phyloP scores from a whole-genome alignment of 208 protist genomes.

The Borovskyia barvae region DNA sequence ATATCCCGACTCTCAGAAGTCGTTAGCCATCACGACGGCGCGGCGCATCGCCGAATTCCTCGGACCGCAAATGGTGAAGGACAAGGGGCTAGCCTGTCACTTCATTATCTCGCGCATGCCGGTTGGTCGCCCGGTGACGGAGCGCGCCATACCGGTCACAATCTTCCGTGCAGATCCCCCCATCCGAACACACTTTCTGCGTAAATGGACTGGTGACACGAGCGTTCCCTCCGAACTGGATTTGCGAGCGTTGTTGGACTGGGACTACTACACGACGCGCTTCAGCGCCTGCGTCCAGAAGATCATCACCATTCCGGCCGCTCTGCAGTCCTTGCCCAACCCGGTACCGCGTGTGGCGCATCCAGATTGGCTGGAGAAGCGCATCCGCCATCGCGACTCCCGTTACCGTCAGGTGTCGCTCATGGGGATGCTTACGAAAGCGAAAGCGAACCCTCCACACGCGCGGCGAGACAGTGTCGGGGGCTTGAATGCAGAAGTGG shows the following conservation, averaged over 20 bases:
- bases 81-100: slow-evolving; percentile 95
- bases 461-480: not conserved
- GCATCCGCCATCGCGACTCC: slow-evolving; percentile 81
- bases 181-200: slow-evolving; percentile 90
- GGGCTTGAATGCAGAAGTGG: not conserved
- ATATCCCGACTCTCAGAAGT: slow-evolving; percentile 98
- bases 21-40: slow-evolving; percentile 97
- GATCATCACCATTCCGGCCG: slow-evolving; percentile 99
- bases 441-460: too few species aligned
- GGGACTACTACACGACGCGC: slow-evolving; percentile 99
- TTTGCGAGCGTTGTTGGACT: slow-evolving; percentile 97
- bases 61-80: slow-evolving; percentile 97
- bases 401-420: slow-evolving; percentile 76
- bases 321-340: slow-evolving; percentile 96
- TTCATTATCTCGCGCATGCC: slow-evolving; percentile 98
- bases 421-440: slow-evolving; percentile 48
- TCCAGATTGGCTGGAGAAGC: slow-evolving; percentile 97
- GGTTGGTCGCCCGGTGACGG: slow-evolving; percentile 93
- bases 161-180: slow-evolving; percentile 97
- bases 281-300: slow-evolving; percentile 98
- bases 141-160: slow-evolving; percentile 96
- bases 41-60: slow-evolving; percentile 98
- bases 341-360: slow-evolving; percentile 96
- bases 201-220: slow-evolving; percentile 93
- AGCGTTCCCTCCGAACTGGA: slow-evolving; percentile 59